Evolutionary conservation across 2,329 filamentous ascomycete species (phyloP), one percentile per base, ranked within the genome.

Genomic region (Hymenotorrendiella dingleyae): DNA sequence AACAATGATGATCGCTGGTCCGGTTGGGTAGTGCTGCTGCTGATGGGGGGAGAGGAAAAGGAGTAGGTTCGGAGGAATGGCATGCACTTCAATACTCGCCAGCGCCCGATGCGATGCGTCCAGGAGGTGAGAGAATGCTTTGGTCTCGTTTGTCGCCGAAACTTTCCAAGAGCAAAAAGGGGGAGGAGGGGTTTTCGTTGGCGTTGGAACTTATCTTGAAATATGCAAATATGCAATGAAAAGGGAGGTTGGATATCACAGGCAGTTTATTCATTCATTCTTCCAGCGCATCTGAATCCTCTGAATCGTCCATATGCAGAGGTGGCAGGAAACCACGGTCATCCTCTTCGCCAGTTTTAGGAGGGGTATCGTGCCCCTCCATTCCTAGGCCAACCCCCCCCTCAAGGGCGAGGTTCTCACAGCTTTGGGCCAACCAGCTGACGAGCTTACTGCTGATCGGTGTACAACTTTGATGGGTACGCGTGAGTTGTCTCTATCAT

Each of bases 191-290:
- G 20, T 29, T 36, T 28, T 20, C 33, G 42, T 32, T 36, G 37
- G 36, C 34, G 29, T 34, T 10, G 36, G 14, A 43, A 34, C 35
- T 46, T 52, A 40, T 54, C 50, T 45, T 35, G 43, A 47, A 32
- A 48, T 48, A 52, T 52, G 49, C 50, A 45, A 9, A 26, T 14
- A n/a, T 11, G 29, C 27, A 43, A n/a, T 22, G 21, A 21, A 24
- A 4, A 22, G 36, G 46, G 52, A 50, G 48, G 50, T 42, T 52
- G 45, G 53, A 52, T 43, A 45, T 49, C 45, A 40, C 41, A 22
- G 41, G 42, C 46, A 47, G 23, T 48, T 46, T 41, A 40, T 32
- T 36, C 21, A 17, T 20, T 19, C 21, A 41, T 26, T 26, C 21
- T 36, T 26, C 34, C 34, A n/a, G n/a, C n/a, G n/a, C n/a, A n/a